Base-by-base conservation (phyloP, 352 stramenopile species). In the Globisporangium irregulare region DNA sequence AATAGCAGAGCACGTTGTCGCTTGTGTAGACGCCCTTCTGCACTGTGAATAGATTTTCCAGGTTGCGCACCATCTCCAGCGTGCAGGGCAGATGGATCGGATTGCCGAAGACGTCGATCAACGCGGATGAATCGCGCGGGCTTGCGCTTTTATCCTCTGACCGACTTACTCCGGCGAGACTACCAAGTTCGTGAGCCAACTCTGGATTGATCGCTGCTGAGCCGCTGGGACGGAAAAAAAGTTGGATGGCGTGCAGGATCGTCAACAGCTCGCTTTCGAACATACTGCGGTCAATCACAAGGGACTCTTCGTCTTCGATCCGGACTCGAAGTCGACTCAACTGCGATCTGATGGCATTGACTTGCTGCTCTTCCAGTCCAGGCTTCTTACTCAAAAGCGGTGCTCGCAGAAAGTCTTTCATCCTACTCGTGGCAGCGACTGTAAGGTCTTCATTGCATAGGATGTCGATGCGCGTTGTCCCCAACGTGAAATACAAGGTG, bases 1-100 rank as follows among this genome's bases (percentile, higher is more conserved):
- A 94, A 64, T 90, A 91, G 68, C 84, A 92, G 48, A 93, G 75
- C 20, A 70, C 59, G 62, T 87, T 89, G 58, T 92, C 76, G n/a
- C 73, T 62, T 4, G 74, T 60, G 48, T 75, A 73, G 18, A 76
- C 62, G 25, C 82, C 79, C 56, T 68, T 79, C 32, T 75, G 69
- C 46, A 81, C 68, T 25, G 75, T 80, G 64, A 91, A 81, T 41
- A 94, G 55, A 34, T 70, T 61, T 71, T 90, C 82, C 46, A 94
- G 54, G 24, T 64, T 68, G 20, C 69, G 70, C 22, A 92, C 78
- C 7, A 57, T 67, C n/a, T 83, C 75, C 60, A 91, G 55, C 2
- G 78, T 82, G 59, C 82, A 85, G 3, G 59, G 34, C 6, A 94
- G 56, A 24, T 62, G 60, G 20, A 91, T 82, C 9, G 43, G 56